phyloP scores from a whole-genome alignment of 805 yeast species.

The Lipomyces mesembrius region DNA sequence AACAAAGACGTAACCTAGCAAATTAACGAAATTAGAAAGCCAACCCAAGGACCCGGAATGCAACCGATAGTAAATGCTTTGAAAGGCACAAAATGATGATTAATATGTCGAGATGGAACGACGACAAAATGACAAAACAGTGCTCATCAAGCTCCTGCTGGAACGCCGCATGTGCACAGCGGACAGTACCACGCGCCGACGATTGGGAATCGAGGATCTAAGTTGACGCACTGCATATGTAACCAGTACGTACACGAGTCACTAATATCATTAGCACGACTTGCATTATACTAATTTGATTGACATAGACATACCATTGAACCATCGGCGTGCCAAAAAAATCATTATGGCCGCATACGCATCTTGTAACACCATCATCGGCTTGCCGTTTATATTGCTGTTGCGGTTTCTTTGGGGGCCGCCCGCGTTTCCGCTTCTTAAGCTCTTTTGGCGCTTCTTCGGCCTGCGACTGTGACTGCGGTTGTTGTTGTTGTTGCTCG shows the following conservation, averaged over 20 bases:
- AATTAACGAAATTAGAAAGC: background rate
- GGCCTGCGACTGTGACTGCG: constrained; percentile 1
- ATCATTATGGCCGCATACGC: constrained; percentile 26
- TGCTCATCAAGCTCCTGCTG: background rate
- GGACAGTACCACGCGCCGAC: constrained; percentile 31
- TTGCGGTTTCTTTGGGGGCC: constrained; percentile 20
- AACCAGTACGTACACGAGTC: constrained; percentile 30
- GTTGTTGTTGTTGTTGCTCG: constrained; percentile 16
- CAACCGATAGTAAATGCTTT: background rate
- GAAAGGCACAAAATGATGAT: background rate
- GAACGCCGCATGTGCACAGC: constrained; percentile 20
- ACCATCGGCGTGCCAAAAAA: constrained; percentile 35
- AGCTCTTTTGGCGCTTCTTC: constrained; percentile 3
- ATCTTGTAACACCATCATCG: constrained; percentile 21
- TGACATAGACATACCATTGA: constrained; percentile 25
- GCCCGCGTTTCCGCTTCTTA: constrained; percentile 27
- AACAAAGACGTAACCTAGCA: background rate
- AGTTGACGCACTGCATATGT: constrained; percentile 27
- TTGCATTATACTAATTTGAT: background rate
- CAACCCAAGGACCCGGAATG: background rate
- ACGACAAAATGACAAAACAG: background rate
- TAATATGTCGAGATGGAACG: background rate
- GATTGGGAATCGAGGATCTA: constrained; percentile 13
- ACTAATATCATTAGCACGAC: constrained; percentile 12
- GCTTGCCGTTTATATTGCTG: background rate